phyloP scores from a whole-genome alignment of 1,139 yeast species.

The Candida freyschussii region DNA sequence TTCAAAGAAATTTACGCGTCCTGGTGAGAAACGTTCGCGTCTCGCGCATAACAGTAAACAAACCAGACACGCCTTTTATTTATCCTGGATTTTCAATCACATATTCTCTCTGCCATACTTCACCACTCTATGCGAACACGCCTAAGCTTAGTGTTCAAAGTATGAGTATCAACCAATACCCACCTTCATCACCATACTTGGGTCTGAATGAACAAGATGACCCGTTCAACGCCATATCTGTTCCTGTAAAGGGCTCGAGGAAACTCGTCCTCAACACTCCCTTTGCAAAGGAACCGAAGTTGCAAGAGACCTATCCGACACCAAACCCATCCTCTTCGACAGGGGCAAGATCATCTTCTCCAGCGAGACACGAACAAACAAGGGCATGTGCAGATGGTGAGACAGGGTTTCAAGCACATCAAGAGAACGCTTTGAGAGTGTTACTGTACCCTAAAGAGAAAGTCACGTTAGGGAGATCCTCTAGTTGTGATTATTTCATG shows the following conservation, averaged over 20 bases:
- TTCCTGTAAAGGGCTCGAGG: constrained; percentile 9
- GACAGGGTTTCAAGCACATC: constrained; percentile 3
- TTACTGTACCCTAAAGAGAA: constrained; percentile 17
- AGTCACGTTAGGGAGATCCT: constrained; percentile 31
- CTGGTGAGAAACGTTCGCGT: constrained; percentile 1
- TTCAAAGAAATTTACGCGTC: no score
- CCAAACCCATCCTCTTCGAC: constrained; percentile 40
- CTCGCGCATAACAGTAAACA: constrained; percentile 4
- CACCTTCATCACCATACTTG: constrained; percentile 61
- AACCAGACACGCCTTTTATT: constrained; percentile 2
- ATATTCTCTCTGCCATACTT: no score
- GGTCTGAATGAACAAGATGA: constrained; percentile 21
- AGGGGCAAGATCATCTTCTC: constrained; percentile 29
- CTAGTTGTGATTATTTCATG: constrained; percentile 52
- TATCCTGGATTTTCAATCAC: no score
- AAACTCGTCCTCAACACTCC: constrained; percentile 22
- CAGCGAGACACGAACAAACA: constrained; percentile 20
- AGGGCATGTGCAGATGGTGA: no score
- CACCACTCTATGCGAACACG: no score
- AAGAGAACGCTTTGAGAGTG: constrained; percentile 13
- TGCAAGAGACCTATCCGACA: constrained; percentile 31
- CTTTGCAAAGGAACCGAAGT: constrained; percentile 10
- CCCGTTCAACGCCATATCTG: constrained; percentile 23
- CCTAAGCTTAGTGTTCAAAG: no score
- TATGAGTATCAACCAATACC: constrained; percentile 37